A percentile compares a stretch with the other conserved stretches of the same genome.
phyloP scores from a whole-genome alignment of 2,329 filamentous ascomycete species.

The Pseudogymnoascus sp. region DNA sequence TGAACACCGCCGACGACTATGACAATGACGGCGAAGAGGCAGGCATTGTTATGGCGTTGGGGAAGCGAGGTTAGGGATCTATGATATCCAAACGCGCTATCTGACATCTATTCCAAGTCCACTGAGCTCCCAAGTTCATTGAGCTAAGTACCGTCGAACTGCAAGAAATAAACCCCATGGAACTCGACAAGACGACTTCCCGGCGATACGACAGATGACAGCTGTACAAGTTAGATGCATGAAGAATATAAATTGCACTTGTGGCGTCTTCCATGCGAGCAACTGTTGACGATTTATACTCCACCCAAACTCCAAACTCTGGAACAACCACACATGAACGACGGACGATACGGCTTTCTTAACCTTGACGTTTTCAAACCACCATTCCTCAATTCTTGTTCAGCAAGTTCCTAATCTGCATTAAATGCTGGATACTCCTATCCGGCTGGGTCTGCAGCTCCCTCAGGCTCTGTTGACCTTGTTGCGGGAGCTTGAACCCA shows the following conservation, averaged over 20 bases:
- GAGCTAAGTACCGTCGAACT: not conserved
- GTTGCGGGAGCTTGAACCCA: slow-evolving; percentile 14
- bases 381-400: slow-evolving; percentile 19
- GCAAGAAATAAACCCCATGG: not conserved
- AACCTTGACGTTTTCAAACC: not conserved
- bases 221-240: not conserved
- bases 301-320: not conserved
- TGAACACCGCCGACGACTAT: not conserved
- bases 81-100: not conserved
- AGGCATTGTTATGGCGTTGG: not conserved
- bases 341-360: not conserved
- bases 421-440: slow-evolving; percentile 21
- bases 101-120: not conserved
- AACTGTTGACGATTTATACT: not conserved
- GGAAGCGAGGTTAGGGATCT: not conserved
- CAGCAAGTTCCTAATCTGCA: slow-evolving; percentile 27
- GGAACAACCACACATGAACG: not conserved
- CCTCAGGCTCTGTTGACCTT: not conserved
- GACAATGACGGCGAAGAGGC: not conserved
- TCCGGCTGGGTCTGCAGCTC: slow-evolving; percentile 17
- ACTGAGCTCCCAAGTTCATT: not conserved
- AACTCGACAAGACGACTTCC: not conserved
- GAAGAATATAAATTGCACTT: not conserved
- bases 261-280: not conserved
- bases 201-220: not conserved